Base-by-base conservation (phyloP, 2,329 filamentous ascomycete species). In the Akanthomyces lecanii region DNA sequence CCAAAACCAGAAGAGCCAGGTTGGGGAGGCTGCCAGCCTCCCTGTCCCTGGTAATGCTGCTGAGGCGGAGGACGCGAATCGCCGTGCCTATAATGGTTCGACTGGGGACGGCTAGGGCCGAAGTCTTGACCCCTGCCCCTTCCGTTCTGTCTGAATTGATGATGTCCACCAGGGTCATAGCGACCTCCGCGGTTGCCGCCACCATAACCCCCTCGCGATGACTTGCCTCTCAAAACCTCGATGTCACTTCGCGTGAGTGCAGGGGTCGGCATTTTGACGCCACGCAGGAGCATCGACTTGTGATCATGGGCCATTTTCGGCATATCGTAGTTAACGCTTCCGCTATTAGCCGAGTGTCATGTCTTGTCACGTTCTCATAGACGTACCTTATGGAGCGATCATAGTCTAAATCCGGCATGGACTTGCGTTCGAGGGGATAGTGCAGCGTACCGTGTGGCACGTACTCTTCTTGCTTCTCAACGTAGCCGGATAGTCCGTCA, bases 261-360 rank as follows among this genome's bases (percentile, higher is more conserved):
- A 1, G 91, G 86, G 2, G 82, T 77, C 5, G 90, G 86, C 63
- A 93, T 82, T 69, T 89, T 87, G 45, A 93, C 87, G 14, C 95
- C 95, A 3, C 92, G 88, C 42, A 99, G 82, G 16, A 99, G 83
- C 90, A 97, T 96, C 6, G 93, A 97, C 73, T 97, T 97, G 77
- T 99, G 95, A 5, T 86, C 79, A 69, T 91, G 84, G 11, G 80
- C 81, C 21, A 85, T 86, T 47, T 83, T 81, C 0, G 94, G 93
- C 77, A 97, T 89, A 51, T 92, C 86, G 72, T 96, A 99, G 71
- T 90, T 81, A 12, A 98, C 92, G 71, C 90, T 96, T 67, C 45
- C 60, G 6, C 33, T 51, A 14, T 67, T 78, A 72, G 79, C 75
- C 18, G n/a, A 47, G 4, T 14, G 44, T 16, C 4, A 23, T 38